phyloP scores from a whole-genome alignment of 129 eudicot genomes.

The Tagetes patula region DNA sequence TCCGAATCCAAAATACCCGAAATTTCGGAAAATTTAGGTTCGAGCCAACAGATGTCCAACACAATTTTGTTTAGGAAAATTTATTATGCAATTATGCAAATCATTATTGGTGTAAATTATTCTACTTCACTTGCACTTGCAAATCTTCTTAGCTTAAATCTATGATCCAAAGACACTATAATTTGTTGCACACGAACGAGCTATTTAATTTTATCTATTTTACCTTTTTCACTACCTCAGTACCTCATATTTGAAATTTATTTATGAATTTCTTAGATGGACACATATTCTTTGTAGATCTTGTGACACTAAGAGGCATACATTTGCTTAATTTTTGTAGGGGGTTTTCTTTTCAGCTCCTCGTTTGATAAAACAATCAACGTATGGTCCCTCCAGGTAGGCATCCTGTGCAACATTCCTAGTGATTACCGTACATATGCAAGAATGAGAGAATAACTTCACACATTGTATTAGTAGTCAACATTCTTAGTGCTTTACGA shows the following conservation, averaged over 20 bases:
- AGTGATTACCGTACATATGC: neutral
- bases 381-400: conserved; percentile 75
- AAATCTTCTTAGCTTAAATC: neutral
- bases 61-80: conserved; percentile 6
- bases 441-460: neutral
- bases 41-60: neutral
- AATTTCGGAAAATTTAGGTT: neutral
- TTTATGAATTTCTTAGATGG: neutral
- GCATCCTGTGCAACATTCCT: conserved; percentile 19
- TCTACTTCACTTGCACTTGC: neutral
- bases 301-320: conserved; percentile 9
- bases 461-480: neutral
- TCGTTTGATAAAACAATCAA: conserved; percentile 74
- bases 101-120: neutral
- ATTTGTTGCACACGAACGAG: neutral
- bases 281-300: neutral
- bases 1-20: too few species aligned
- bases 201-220: neutral
- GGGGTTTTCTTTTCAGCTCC: conserved; percentile 82
- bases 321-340: conserved; percentile 43
- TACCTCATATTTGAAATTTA: neutral
- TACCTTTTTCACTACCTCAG: neutral
- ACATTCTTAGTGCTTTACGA: neutral
- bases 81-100: neutral
- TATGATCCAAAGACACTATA: neutral